Conservation (phyloP, 176 grass and related monocot genomes). For the Zoysia pacifica region DNA sequence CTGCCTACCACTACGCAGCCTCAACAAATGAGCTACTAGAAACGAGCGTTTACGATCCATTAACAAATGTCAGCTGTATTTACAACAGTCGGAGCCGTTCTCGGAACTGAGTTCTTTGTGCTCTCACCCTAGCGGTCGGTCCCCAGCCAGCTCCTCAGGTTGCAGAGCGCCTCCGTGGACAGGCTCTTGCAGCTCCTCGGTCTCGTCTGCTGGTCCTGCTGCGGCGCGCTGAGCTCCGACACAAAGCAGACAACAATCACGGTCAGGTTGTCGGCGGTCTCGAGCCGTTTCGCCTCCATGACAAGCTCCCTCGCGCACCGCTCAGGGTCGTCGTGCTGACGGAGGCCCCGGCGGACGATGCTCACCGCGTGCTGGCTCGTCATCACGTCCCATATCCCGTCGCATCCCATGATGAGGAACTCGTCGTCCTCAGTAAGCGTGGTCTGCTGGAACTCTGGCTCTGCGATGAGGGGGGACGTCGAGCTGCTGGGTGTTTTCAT, state of each 20-base stretch:
- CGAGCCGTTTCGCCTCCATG: constrained; percentile 65
- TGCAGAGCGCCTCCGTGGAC: constrained; percentile 61
- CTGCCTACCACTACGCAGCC: constrained; percentile 30
- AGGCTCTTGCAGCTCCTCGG: constrained; percentile 66
- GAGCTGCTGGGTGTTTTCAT: constrained; percentile 59
- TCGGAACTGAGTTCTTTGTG: neutral
- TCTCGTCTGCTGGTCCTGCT: neutral
- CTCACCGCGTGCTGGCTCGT: constrained; percentile 70
- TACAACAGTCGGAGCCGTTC: constrained; percentile 31
- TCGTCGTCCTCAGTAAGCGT: constrained; percentile 57
- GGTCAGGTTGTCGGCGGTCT: constrained; percentile 67
- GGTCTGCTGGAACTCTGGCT: constrained; percentile 69
- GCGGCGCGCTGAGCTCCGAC: constrained; percentile 30
- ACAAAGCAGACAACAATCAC: constrained; percentile 68
- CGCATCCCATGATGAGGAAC: constrained; percentile 82
- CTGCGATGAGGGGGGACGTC: constrained; percentile 68
- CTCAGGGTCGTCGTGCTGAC: constrained; percentile 61
- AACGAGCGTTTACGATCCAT: neutral
- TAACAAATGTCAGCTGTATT: constrained; percentile 52
- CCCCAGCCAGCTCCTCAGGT: constrained; percentile 67
- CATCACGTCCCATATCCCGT: constrained; percentile 84
- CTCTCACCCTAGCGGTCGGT: constrained; percentile 19
- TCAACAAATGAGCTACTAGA: constrained; percentile 37
- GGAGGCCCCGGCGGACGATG: constrained; percentile 53
- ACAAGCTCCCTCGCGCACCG: constrained; percentile 70